phyloP scores from a whole-genome alignment of 805 yeast genomes.

The Starmerella geochares region DNA sequence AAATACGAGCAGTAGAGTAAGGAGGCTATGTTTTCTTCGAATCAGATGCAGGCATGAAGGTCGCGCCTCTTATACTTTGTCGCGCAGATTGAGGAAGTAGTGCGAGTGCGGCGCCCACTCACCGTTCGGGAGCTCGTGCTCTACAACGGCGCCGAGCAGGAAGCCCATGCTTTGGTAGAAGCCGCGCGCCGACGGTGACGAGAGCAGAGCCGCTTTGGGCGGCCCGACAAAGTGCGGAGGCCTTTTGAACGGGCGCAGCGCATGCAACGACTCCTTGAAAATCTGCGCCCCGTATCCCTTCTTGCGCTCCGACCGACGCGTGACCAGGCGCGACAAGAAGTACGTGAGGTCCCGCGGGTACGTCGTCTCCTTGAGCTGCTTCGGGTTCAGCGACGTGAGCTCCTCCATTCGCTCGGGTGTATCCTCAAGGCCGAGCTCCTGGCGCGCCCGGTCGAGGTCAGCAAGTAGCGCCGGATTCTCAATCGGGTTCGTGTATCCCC shows the following conservation, averaged over 20 bases:
- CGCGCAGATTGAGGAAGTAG: conserved; percentile 12
- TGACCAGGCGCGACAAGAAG: conserved; percentile 9
- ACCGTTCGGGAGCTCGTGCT: conserved; percentile 10
- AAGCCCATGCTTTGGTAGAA: conserved; percentile 13
- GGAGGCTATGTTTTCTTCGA: too few relatives aligned
- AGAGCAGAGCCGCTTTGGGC: conserved; percentile 12
- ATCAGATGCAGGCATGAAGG: too few relatives aligned
- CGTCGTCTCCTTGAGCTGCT: conserved; percentile 6
- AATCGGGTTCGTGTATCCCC: not conserved
- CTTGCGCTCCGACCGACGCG: conserved; percentile 14
- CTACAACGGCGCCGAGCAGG: conserved; percentile 2
- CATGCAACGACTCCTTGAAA: conserved; percentile 6
- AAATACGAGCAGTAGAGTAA: too few relatives aligned
- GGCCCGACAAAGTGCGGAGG: conserved; percentile 18
- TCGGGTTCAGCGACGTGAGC: conserved; percentile 3
- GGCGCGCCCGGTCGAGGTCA: conserved; percentile 5
- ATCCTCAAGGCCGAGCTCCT: conserved; percentile 3
- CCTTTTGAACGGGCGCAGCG: not conserved
- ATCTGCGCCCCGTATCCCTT: conserved; percentile 13
- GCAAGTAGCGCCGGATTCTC: conserved; percentile 3
- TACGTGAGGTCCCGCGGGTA: conserved; percentile 16
- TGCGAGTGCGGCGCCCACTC: conserved; percentile 2
- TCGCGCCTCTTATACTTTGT: not conserved
- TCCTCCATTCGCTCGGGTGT: conserved; percentile 8
- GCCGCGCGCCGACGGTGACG: conserved; percentile 19